Conservation (phyloP, 768 basidiomycete genomes). For the Boletus tomentosulus region DNA sequence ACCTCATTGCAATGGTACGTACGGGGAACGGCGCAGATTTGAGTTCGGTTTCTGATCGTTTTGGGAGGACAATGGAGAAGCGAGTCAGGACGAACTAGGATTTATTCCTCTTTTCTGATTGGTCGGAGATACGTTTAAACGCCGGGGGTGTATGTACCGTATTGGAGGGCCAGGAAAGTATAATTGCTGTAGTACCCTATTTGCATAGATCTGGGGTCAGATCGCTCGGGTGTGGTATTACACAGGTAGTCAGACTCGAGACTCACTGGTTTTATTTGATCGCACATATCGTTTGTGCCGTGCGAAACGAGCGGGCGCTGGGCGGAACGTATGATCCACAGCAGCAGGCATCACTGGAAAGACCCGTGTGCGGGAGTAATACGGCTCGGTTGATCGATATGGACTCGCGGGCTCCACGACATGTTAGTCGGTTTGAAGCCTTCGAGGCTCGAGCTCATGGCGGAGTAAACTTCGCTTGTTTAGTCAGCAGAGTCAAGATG, state of each 20-base stretch:
- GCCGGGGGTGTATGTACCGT: not conserved
- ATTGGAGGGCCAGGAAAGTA: not conserved
- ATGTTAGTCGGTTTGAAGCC: too few relatives aligned
- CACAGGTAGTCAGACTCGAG: not conserved
- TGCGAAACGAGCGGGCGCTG: too few relatives aligned
- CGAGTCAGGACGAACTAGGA: not conserved
- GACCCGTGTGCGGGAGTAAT: too few relatives aligned
- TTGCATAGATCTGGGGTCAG: not conserved
- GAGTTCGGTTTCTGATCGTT: not conserved
- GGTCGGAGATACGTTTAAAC: not conserved
- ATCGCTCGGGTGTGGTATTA: not conserved
- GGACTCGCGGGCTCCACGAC: too few relatives aligned
- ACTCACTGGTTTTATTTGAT: not conserved
- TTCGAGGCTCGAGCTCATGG: too few relatives aligned
- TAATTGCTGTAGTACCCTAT: not conserved
- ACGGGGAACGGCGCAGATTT: not conserved
- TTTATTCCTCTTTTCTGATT: not conserved
- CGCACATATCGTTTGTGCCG: too few relatives aligned
- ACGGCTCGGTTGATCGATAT: too few relatives aligned
- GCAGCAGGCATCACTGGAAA: too few relatives aligned
- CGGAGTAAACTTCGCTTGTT: not conserved
- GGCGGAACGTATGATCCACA: too few relatives aligned
- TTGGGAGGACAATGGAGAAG: constrained; percentile 16
- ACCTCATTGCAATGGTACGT: not conserved
- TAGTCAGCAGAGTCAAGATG: too few relatives aligned